Conservation (phyloP, 257 asterid species). For the Cynanchum wilfordii region DNA sequence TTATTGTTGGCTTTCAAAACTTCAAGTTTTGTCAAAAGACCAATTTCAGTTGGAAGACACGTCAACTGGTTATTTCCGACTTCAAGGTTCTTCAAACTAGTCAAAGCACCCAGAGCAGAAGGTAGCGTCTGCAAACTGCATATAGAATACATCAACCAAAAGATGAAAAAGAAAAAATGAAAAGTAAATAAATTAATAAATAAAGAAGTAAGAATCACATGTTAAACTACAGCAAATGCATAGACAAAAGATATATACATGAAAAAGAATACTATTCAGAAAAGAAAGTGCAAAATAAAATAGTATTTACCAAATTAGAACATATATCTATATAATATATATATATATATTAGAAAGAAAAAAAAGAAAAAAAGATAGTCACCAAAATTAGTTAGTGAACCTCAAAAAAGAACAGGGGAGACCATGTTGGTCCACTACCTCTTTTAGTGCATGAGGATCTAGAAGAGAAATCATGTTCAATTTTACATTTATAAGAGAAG, state of each 20-base stretch:
- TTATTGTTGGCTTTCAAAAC: constrained; percentile 67
- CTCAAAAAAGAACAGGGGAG: background rate
- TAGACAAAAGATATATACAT: background rate
- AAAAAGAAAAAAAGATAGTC: too few relatives aligned
- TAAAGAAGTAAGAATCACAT: background rate
- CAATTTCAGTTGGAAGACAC: constrained; percentile 67
- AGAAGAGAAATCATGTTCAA: background rate
- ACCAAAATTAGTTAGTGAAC: background rate
- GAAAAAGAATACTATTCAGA: background rate
- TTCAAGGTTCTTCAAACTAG: constrained; percentile 62
- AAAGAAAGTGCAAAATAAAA: background rate
- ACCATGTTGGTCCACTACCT: background rate
- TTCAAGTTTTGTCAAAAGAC: constrained; percentile 59
- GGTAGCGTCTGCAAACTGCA: constrained; percentile 67
- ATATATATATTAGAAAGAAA: too few relatives aligned
- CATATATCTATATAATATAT: too few relatives aligned
- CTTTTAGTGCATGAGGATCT: background rate
- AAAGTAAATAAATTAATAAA: too few relatives aligned
- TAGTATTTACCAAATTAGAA: background rate
- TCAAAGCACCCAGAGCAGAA: constrained; percentile 60
- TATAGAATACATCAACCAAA: constrained; percentile 8
- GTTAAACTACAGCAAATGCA: background rate
- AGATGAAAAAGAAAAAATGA: background rate
- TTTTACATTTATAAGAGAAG: too few relatives aligned
- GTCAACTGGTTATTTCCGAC: constrained; percentile 55